Evolutionary conservation across 805 yeast species (phyloP).

Genomic region (Starmerella powellii): DNA sequence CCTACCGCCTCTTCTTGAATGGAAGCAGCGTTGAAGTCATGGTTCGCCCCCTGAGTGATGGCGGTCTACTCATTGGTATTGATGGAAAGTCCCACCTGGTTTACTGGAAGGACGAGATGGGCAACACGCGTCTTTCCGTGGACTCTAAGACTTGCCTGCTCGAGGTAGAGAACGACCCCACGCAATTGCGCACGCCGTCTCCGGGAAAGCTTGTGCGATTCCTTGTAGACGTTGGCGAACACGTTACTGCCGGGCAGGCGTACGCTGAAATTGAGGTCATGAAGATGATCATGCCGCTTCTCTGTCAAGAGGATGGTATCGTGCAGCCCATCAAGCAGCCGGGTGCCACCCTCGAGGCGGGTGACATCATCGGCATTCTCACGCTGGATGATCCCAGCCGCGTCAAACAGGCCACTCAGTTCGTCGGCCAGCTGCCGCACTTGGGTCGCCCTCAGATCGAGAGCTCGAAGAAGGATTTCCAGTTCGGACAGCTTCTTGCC

Average conservation of each 20-base stretch:
- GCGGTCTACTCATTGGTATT: conserved; percentile 76
- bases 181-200: conserved; percentile 95
- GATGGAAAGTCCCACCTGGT: conserved; percentile 91
- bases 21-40: conserved; percentile 85
- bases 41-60: conserved; percentile 82
- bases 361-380: conserved; percentile 90
- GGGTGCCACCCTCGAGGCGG: conserved; percentile 92
- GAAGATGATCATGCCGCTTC: conserved; percentile 98
- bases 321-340: conserved; percentile 93
- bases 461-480: conserved; percentile 77
- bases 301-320: conserved; percentile 86
- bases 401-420: conserved; percentile 93
- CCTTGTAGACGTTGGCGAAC: conserved; percentile 92
- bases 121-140: conserved; percentile 87
- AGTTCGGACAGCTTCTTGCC: conserved; percentile 45
- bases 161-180: conserved; percentile 95
- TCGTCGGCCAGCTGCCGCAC: conserved; percentile 84
- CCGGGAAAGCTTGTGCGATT: conserved; percentile 95
- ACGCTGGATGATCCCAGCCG: conserved; percentile 93
- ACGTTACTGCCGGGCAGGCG: conserved; percentile 78
- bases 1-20: conserved; percentile 79
- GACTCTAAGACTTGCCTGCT: conserved; percentile 89
- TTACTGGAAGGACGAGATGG: conserved; percentile 96
- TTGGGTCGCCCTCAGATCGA: conserved; percentile 69
- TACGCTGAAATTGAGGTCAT: conserved; percentile 98